These are phyloP conservation scores for Candida patagonica DNA, from an alignment of 805 yeast species.

Conservation along the genomic window DNA sequence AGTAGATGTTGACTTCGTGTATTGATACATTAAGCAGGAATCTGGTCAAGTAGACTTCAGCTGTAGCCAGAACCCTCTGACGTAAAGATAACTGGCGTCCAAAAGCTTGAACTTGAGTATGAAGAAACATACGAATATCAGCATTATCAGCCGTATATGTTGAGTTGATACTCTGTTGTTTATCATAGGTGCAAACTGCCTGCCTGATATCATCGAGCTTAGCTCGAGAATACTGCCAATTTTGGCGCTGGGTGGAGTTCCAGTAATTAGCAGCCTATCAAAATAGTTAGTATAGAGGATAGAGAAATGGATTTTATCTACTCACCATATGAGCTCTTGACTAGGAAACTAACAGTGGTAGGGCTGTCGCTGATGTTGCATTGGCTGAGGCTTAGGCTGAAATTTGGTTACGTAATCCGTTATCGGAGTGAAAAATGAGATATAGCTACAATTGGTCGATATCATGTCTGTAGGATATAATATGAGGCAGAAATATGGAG, in stretches of 20 bases:
- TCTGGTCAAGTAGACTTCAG: constrained; percentile 76
- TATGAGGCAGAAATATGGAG: no score
- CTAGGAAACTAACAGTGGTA: no score
- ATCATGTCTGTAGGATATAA: no score
- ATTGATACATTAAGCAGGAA: constrained; percentile 64
- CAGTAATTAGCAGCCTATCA: constrained; percentile 73
- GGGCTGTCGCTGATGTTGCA: no score
- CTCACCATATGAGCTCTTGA: no score
- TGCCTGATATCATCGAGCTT: constrained; percentile 39
- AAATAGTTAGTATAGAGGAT: neutral
- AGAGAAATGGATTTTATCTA: no score
- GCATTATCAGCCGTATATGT: constrained; percentile 29
- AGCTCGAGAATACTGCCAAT: constrained; percentile 74
- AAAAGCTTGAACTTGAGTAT: constrained; percentile 60
- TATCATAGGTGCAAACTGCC: constrained; percentile 13
- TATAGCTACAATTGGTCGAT: no score
- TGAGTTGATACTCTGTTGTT: constrained; percentile 28
- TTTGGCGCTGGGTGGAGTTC: constrained; percentile 69
- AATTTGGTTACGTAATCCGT: no score
- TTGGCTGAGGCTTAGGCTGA: no score
- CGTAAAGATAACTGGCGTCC: constrained; percentile 72
- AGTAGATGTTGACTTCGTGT: constrained; percentile 73
- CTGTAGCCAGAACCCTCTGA: constrained; percentile 80
- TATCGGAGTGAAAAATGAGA: no score
- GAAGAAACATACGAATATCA: constrained; percentile 56